phyloP scores from a whole-genome alignment of 495 filamentous ascomycete genomes.

The Lasiosphaeria miniovina region DNA sequence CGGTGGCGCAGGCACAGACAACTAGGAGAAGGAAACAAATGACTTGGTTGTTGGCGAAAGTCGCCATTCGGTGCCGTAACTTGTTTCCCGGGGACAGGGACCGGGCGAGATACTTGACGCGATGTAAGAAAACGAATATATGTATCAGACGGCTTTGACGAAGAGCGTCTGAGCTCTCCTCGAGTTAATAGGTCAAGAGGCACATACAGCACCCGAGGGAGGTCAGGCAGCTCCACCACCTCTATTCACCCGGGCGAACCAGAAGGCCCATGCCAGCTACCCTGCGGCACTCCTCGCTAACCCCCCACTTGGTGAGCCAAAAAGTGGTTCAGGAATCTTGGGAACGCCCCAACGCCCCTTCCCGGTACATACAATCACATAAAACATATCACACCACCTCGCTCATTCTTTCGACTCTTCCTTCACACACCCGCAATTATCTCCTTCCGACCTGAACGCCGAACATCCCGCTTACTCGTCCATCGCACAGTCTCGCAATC shows the following conservation, averaged over 20 bases:
- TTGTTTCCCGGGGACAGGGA: no score
- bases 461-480: conserved; percentile 23
- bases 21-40: no score
- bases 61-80: no score
- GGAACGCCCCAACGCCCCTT: conserved; percentile 13
- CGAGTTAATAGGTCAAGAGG: neutral
- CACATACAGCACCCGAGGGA: neutral
- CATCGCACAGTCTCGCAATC: conserved; percentile 45
- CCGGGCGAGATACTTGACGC: neutral
- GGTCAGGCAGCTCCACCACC: conserved; percentile 23
- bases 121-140: conserved; percentile 11
- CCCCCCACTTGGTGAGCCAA: conserved; percentile 22
- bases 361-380: conserved; percentile 16
- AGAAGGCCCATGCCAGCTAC: conserved; percentile 19
- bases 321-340: conserved; percentile 20
- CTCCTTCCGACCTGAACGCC: conserved; percentile 18
- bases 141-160: conserved; percentile 2
- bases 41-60: no score
- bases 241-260: conserved; percentile 35
- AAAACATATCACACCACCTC: conserved; percentile 34
- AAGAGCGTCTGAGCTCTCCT: conserved; percentile 4
- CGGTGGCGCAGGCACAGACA: no score
- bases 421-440: conserved; percentile 26
- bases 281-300: conserved; percentile 13
- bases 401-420: conserved; percentile 26